Evolutionary conservation across 768 basidiomycete species (phyloP).

Genomic region (Rhizopogon vulgaris): DNA sequence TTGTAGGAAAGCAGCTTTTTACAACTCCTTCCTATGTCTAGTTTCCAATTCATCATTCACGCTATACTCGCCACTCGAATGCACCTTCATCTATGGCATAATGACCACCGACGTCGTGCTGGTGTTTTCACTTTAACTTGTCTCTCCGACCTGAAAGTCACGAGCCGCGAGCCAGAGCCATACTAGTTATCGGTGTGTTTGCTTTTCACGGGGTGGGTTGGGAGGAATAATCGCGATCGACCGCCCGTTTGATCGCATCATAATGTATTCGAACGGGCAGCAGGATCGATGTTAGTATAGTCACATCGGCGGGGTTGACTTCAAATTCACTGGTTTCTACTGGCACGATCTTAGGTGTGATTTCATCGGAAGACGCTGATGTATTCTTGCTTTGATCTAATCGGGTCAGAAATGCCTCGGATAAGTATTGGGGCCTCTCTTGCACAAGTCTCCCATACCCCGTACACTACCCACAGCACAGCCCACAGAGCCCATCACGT

Average conservation of each 20-base stretch:
- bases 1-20: neutral
- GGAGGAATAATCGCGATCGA: neutral
- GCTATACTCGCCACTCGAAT: conserved; percentile 3
- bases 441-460: no score
- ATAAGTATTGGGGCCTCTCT: no score
- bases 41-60: conserved; percentile 3
- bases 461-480: no score
- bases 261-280: no score
- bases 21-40: neutral
- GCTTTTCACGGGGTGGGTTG: neutral
- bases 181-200: neutral
- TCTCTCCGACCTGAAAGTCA: neutral
- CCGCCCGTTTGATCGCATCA: neutral
- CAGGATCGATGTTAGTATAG: no score
- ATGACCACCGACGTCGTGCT: neutral
- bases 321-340: no score
- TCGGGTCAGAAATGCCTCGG: no score
- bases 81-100: conserved; percentile 2
- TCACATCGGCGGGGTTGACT: no score
- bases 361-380: no score
- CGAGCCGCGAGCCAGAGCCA: neutral
- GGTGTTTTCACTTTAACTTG: neutral
- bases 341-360: no score
- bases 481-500: no score
- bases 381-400: no score